Evolutionary conservation across 169 alveolate genomes (phyloP), one percentile per base, ranked within the genome.

Genomic region (Eimeria necatrix): DNA sequence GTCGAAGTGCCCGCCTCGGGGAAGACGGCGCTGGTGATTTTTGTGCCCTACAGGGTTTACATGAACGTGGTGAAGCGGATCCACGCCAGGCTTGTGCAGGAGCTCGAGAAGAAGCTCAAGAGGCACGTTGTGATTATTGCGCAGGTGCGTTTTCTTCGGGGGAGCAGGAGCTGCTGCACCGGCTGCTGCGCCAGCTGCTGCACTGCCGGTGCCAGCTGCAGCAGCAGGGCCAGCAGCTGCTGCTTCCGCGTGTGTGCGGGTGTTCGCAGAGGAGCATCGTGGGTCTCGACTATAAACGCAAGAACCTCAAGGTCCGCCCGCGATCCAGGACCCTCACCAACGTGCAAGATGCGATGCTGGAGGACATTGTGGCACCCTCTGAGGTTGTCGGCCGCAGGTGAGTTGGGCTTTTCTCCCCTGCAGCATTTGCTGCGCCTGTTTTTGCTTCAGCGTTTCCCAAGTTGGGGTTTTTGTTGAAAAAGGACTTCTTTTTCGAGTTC

Each of bases 311-410:
- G 95, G 98, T 97, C 24, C 98, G 99, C 93, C 99, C 99, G 46
- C 97, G 99, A 86, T 97, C 98, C 95, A 98, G 99, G 95, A 98
- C 99, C 26, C 97, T 99, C 73, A 99, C 99, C 22, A 96, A 98
- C 32, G 99, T 99, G 73, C 99, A 99, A 97, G 99, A 98, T 80
- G 98, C 99, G 83, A 96, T 98, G 90, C 97, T 99, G 74, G 99
- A 99, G 96, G 99, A 99, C 96, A 97, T 99, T 94, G 98, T 98
- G 86, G 98, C 98, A 56, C 99, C 99, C 87, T 96, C 99, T 49
- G 99, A 98, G 85, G 98, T 98, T 73, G 98, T 98, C 80, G 99
- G 99, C 94, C 97, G 98, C 95, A 96, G 98, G 95, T 93, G 14
- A 61, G 87, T 32, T 56, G 0, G 32, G 86, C 24, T 0, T 41